Evolutionary conservation across 1,284 basidiomycete genomes (phyloP).

Genomic region (Irpex sp.): DNA sequence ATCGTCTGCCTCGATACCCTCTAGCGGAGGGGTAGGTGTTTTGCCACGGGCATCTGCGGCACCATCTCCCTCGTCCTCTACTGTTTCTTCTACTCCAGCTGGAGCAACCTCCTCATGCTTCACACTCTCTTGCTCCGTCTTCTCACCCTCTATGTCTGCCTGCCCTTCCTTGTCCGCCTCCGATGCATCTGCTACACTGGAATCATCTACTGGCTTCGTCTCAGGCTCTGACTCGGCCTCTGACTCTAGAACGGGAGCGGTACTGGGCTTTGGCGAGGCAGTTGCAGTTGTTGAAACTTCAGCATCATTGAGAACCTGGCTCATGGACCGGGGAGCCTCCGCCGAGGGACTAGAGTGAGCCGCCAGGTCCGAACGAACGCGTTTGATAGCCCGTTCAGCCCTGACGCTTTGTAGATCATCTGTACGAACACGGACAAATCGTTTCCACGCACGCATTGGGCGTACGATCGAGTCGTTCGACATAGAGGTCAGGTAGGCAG

Average conservation of each 20-base stretch:
- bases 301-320: conserved; percentile 26
- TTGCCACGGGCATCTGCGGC: not conserved
- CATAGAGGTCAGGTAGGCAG: conserved; percentile 74
- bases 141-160: conserved; percentile 5
- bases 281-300: conserved; percentile 9
- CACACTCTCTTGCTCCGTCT: not conserved
- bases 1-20: conserved; percentile 19
- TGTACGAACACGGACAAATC: conserved; percentile 80
- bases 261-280: not conserved
- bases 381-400: conserved; percentile 83
- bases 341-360: conserved; percentile 47
- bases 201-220: not conserved
- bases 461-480: conserved; percentile 65
- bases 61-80: conserved; percentile 11
- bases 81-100: conserved; percentile 6
- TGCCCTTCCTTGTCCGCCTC: not conserved
- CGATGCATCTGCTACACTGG: not conserved
- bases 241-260: not conserved
- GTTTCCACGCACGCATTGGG: conserved; percentile 71
- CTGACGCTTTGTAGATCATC: conserved; percentile 86
- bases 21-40: not conserved
- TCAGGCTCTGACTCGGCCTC: not conserved
- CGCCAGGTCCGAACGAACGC: conserved; percentile 80
- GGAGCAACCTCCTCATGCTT: conserved; percentile 6
- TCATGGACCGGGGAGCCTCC: conserved; percentile 26